Conservation (phyloP, 768 basidiomycete genomes). For the Xerocomellus chrysenteron region DNA sequence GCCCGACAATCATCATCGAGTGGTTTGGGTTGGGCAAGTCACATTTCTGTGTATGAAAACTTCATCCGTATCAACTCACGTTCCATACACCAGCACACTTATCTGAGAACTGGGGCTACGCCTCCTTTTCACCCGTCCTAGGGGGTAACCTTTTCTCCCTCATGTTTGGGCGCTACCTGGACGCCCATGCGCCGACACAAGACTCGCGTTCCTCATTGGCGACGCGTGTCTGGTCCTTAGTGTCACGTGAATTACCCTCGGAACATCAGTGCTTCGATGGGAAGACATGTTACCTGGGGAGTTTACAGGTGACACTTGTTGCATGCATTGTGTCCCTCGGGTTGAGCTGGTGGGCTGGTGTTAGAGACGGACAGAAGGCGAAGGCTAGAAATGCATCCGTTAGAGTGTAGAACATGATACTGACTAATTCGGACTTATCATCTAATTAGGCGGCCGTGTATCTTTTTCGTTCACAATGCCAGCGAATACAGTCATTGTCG, state of each 20-base stretch:
- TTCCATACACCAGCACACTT: slow-evolving; percentile 51
- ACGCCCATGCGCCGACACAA: slow-evolving; percentile 55
- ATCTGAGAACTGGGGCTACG: slow-evolving; percentile 85
- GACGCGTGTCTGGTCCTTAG: not conserved
- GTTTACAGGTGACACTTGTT: slow-evolving; percentile 46
- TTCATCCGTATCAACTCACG: not conserved
- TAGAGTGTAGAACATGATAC: too few relatives aligned
- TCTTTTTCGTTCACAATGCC: too few relatives aligned
- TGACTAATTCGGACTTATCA: too few relatives aligned
- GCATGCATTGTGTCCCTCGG: slow-evolving; percentile 38
- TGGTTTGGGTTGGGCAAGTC: slow-evolving; percentile 85
- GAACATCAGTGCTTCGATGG: slow-evolving; percentile 56
- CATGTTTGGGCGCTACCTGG: slow-evolving; percentile 77
- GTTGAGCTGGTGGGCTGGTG: slow-evolving; percentile 38
- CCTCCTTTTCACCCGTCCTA: slow-evolving; percentile 69
- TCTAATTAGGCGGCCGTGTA: too few relatives aligned
- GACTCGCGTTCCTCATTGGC: not conserved
- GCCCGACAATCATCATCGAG: slow-evolving; percentile 77
- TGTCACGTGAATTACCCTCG: slow-evolving; percentile 20
- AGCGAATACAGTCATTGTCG: too few relatives aligned
- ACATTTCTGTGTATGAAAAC: not conserved
- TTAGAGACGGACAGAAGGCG: slow-evolving; percentile 28
- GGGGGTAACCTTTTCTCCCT: slow-evolving; percentile 86
- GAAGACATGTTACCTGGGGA: slow-evolving; percentile 56
- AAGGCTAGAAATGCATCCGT: slow-evolving; percentile 1